Base-by-base conservation (phyloP, 768 basidiomycete genomes). In the Chlorophyllum brunneum region DNA sequence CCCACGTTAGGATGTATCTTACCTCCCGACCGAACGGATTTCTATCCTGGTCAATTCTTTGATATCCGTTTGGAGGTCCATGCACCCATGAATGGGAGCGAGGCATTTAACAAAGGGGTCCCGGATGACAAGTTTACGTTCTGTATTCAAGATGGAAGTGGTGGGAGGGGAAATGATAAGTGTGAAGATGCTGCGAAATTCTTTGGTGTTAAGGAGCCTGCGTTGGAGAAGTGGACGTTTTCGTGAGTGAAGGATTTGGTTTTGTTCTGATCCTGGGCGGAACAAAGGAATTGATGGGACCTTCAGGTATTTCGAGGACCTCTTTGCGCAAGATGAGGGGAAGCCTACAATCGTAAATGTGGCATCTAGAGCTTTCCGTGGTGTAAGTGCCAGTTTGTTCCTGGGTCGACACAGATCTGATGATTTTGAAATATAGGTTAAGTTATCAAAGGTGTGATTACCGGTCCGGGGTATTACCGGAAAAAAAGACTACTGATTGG, bases 11-110 rank as follows among this genome's bases (percentile, higher is more conserved):
- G 73, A 31, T 74, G 73, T 42, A 60, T 74, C 13, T 70, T 75
- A 51, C 74, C 73, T 22, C 74, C 74, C 18, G 73, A 75, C 57
- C 74, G 72, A 48, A 70, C 69, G 30, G 71, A 74, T 46, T 75
- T 75, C 60, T 60, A 71, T 23, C 63, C 70, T 31, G 72, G 73
- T 15, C 73, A 74, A 54, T 61, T 70, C 27, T 75, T 74, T 55
- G 74, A 74, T 48, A 67, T 75, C 48, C 68, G 72, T 10, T 57
- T 74, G 20, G 73, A 75, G 50, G 67, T 73, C 3, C 73, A 75
- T 46, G 71, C 74, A 4, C 74, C 73, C n/a, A 61, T 70, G 24
- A 71, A 70, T 42, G 73, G 73, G 8, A 65, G 56, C 23, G 70
- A 76, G 51, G 68, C 71, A 2, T 59, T 56, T 30, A 65, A 69